Evolutionary conservation across 495 filamentous ascomycete species (phyloP).

Genomic region (Hapsidospora chrysogenum): DNA sequence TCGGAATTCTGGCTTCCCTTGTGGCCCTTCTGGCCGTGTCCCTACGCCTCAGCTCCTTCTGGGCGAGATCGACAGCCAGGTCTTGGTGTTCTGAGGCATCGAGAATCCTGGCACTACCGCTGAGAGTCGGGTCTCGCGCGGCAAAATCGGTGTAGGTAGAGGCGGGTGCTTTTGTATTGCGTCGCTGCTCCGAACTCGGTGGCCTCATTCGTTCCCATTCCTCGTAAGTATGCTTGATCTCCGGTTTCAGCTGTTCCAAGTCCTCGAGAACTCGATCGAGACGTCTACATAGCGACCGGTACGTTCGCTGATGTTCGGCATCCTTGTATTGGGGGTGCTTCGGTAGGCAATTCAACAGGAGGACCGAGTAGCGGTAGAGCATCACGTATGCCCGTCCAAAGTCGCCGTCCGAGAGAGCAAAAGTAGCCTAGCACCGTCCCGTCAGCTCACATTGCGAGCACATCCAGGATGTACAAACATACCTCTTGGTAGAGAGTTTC

Average conservation of each 20-base stretch:
- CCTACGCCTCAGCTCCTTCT: constrained; percentile 54
- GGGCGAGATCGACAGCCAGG: constrained; percentile 62
- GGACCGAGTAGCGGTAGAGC: constrained; percentile 61
- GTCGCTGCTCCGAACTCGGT: constrained; percentile 1
- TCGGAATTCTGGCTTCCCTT: constrained; percentile 33
- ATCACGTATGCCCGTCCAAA: constrained; percentile 76
- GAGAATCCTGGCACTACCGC: constrained; percentile 27
- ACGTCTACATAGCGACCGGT: constrained; percentile 10
- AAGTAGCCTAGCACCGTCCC: constrained; percentile 21
- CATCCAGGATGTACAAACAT: constrained; percentile 3
- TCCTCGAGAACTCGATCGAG: constrained; percentile 25
- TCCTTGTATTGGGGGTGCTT: constrained; percentile 51
- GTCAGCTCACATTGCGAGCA: background rate
- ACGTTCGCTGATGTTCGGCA: constrained; percentile 13
- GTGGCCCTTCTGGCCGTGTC: constrained; percentile 39
- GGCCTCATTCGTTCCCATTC: constrained; percentile 13
- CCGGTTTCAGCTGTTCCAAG: constrained; percentile 36
- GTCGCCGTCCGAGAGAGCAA: constrained; percentile 75
- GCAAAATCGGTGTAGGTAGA: constrained; percentile 18
- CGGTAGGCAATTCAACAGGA: constrained; percentile 45
- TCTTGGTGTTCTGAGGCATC: constrained; percentile 56
- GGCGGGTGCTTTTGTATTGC: background rate
- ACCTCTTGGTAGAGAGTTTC: constrained; percentile 69
- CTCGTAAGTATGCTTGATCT: constrained; percentile 17
- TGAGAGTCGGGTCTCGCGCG: constrained; percentile 29